Evolutionary conservation across 306 rosid genomes (phyloP).

Genomic region (Quercus variabilis): DNA sequence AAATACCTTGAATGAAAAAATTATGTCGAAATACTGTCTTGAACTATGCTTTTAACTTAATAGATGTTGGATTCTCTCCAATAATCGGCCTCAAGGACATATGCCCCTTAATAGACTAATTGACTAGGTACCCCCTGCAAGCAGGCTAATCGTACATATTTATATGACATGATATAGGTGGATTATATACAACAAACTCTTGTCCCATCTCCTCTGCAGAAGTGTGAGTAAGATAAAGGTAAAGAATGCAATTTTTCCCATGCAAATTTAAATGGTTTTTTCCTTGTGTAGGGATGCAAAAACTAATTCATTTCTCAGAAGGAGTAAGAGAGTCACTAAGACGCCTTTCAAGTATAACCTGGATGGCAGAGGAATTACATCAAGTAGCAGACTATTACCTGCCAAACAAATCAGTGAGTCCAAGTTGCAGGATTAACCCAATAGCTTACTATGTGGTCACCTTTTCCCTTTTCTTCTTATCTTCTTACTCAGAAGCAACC

Average conservation of each 20-base stretch:
- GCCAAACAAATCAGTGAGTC: conserved; percentile 63
- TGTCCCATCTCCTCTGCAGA: background rate
- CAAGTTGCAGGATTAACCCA: conserved; percentile 4
- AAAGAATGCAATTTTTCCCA: conserved; percentile 4
- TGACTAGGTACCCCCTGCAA: background rate
- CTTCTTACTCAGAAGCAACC: background rate
- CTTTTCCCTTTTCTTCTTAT: background rate
- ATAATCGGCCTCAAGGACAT: background rate
- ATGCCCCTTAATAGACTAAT: background rate
- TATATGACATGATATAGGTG: background rate
- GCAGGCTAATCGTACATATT: background rate
- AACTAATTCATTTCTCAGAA: conserved; percentile 68
- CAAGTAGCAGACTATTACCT: conserved; percentile 61
- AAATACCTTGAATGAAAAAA: background rate
- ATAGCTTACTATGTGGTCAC: background rate
- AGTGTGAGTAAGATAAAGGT: background rate
- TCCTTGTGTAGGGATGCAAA: conserved; percentile 58
- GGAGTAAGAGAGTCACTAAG: conserved; percentile 73
- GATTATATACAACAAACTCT: background rate
- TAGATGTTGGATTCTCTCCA: background rate
- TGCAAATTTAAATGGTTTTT: conserved; percentile 1
- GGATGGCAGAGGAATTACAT: conserved; percentile 88
- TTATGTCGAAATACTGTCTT: too few species aligned
- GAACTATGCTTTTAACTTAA: background rate
- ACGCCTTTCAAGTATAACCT: conserved; percentile 63